Base-by-base conservation (phyloP, 2,329 filamentous ascomycete genomes). In the Clarireedia homoeocarpa region DNA sequence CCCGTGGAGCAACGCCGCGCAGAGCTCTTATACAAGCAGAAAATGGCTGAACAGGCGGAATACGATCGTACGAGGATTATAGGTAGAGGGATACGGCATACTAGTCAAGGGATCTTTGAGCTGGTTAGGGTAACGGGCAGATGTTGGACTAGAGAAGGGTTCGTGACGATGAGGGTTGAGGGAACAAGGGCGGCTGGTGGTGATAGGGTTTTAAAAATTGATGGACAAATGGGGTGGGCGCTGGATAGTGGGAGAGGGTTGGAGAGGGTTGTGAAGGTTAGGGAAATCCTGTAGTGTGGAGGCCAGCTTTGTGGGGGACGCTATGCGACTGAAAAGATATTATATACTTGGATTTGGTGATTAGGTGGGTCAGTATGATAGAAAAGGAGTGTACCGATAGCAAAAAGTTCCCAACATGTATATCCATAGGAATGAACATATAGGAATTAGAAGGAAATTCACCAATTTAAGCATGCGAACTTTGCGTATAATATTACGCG, bases 211-310 rank as follows among this genome's bases (percentile, higher is more conserved):
- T 26, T 55, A 17, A 55, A 56, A 6, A 46, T 56, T 46, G 53
- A 56, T 56, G 53, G n/a, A 52, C 66, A 84, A 83, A 71, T 67
- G 85, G 23, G 82, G 85, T 62, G 72, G 72, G 78, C 78, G 23
- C 72, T 84, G 49, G 82, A 85, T 42, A 73, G 77, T 4, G 84
- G 84, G 45, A 74, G 73, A 54, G 79, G 79, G 3, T 66, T 86
- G 53, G 82, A 85, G 69, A 74, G 77, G 60, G 65, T 86, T 40
- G 74, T 80, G 34, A 65, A 40, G 17, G 52, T 55, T 36, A 20
- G 10, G n/a, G 20, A n/a, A 30, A 30, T 7, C 10, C 7, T 30
- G 7, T 30, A 30, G 27, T 3, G 27, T 30, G 27, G 20, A 30
- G 27, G 27, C 7, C 2, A 3, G 27, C 7, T 30, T 30, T 7